Conservation (phyloP, 768 basidiomycete species). For the Auriscalpium orientale region DNA sequence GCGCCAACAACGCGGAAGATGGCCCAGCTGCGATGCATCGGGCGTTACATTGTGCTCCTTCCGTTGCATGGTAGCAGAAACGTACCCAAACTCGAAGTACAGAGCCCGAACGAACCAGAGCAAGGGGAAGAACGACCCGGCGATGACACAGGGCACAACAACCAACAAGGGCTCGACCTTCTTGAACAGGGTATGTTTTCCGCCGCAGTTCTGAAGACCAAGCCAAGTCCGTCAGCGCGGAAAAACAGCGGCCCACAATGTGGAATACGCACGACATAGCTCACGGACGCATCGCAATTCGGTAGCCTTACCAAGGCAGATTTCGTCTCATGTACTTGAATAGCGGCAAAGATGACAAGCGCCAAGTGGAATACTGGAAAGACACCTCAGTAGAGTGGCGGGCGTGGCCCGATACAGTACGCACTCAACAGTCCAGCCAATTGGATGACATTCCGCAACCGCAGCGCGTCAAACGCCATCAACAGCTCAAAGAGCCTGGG, state of each 20-base stretch:
- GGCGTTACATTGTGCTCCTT: too few relatives aligned
- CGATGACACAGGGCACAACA: slow-evolving; percentile 64
- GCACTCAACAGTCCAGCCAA: slow-evolving; percentile 64
- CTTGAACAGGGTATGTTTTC: slow-evolving; percentile 49
- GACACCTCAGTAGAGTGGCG: neutral
- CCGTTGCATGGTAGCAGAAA: neutral
- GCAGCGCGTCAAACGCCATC: slow-evolving; percentile 80
- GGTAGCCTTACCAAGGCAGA: slow-evolving; percentile 41
- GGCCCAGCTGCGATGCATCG: slow-evolving; percentile 53
- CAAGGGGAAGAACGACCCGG: slow-evolving; percentile 55
- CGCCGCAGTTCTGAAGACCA: slow-evolving; percentile 35
- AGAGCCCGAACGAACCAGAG: slow-evolving; percentile 64
- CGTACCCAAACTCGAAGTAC: slow-evolving; percentile 79
- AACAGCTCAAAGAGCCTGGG: slow-evolving; percentile 68
- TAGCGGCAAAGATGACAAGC: slow-evolving; percentile 62
- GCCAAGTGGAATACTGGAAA: slow-evolving; percentile 64
- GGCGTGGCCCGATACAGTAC: slow-evolving; percentile 9
- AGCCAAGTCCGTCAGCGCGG: neutral
- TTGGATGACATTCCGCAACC: slow-evolving; percentile 72
- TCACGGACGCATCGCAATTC: slow-evolving; percentile 26
- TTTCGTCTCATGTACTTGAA: slow-evolving; percentile 74
- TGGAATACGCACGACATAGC: slow-evolving; percentile 34
- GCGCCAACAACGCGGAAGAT: slow-evolving; percentile 88
- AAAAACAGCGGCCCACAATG: neutral
- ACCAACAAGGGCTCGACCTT: slow-evolving; percentile 62